Evolutionary conservation across 306 rosid species (phyloP).

Genomic region (Trifolium repens): DNA sequence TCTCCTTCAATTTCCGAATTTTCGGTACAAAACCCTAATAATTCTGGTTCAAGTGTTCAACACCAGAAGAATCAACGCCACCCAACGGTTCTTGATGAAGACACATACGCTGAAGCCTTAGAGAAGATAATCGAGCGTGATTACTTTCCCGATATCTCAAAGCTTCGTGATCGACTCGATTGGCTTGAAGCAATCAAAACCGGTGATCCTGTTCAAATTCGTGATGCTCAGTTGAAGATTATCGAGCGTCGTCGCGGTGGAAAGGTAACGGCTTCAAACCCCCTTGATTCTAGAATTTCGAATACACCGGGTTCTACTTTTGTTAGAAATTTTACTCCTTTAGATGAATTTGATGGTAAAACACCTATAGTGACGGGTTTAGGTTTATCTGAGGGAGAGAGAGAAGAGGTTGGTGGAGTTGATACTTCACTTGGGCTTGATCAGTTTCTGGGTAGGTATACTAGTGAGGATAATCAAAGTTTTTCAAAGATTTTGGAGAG

Average conservation of each 20-base stretch:
- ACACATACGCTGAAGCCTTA: slow-evolving; percentile 76
- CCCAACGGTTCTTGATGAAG: slow-evolving; percentile 79
- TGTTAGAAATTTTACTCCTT: slow-evolving; percentile 70
- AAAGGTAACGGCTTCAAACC: slow-evolving; percentile 55
- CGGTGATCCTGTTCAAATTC: slow-evolving; percentile 80
- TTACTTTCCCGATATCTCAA: slow-evolving; percentile 92
- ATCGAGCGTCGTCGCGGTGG: slow-evolving; percentile 69
- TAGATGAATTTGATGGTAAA: slow-evolving; percentile 72
- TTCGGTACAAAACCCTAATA: slow-evolving; percentile 47
- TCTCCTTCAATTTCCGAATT: slow-evolving; percentile 54
- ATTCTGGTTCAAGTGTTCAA: slow-evolving; percentile 20
- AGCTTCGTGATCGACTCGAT: slow-evolving; percentile 95
- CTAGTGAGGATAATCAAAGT: slow-evolving; percentile 89
- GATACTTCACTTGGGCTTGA: slow-evolving; percentile 69
- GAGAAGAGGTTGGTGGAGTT: slow-evolving; percentile 43
- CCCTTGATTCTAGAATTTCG: slow-evolving; percentile 60
- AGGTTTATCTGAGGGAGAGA: slow-evolving; percentile 37
- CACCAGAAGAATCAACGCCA: slow-evolving; percentile 16
- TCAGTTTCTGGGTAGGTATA: slow-evolving; percentile 77
- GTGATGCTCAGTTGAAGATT: slow-evolving; percentile 93
- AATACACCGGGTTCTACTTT: slow-evolving; percentile 90
- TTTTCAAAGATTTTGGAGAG: slow-evolving; percentile 81
- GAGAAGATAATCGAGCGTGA: slow-evolving; percentile 98
- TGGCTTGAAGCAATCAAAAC: slow-evolving; percentile 90
- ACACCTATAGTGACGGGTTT: slow-evolving; percentile 55